Conservation (phyloP, 1,284 basidiomycete species). For the Pisolithus thermaeus region DNA sequence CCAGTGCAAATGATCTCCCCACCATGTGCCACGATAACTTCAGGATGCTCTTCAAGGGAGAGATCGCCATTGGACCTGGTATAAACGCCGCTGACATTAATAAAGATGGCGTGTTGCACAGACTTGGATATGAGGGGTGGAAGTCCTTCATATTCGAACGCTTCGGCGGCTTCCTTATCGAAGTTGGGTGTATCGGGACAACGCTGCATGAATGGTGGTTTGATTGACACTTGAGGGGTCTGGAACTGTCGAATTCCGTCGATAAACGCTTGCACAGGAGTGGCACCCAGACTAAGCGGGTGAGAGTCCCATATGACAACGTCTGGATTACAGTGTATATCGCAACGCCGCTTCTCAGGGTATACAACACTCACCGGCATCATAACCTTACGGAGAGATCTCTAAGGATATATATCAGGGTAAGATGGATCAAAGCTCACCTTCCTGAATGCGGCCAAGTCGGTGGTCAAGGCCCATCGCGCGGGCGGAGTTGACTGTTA, state of each 20-base stretch:
- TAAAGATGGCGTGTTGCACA: conserved; percentile 11
- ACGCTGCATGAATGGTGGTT: conserved; percentile 28
- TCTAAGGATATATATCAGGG: background rate
- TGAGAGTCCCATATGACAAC: conserved; percentile 45
- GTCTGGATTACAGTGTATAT: conserved; percentile 26
- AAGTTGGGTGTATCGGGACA: conserved; percentile 49
- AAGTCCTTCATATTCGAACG: conserved; percentile 55
- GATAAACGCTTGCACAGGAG: conserved; percentile 60
- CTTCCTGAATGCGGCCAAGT: conserved; percentile 45
- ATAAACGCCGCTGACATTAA: conserved; percentile 15
- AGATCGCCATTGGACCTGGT: conserved; percentile 4
- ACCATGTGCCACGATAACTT: conserved; percentile 37
- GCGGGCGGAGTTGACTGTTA: conserved; percentile 54
- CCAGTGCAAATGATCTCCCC: conserved; percentile 41
- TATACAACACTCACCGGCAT: conserved; percentile 28
- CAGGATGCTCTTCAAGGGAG: conserved; percentile 19
- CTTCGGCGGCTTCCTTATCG: conserved; percentile 47
- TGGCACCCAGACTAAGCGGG: conserved; percentile 49
- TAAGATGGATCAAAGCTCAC: conserved; percentile 3
- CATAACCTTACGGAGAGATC: conserved; percentile 29
- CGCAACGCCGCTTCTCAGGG: background rate
- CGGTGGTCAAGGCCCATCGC: conserved; percentile 59
- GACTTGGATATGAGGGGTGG: conserved; percentile 48
- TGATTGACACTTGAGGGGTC: conserved; percentile 29
- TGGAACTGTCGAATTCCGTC: conserved; percentile 60